These are phyloP conservation scores for Silene conica DNA, from an alignment of 148 eudicot species.

Conservation along the genomic window DNA sequence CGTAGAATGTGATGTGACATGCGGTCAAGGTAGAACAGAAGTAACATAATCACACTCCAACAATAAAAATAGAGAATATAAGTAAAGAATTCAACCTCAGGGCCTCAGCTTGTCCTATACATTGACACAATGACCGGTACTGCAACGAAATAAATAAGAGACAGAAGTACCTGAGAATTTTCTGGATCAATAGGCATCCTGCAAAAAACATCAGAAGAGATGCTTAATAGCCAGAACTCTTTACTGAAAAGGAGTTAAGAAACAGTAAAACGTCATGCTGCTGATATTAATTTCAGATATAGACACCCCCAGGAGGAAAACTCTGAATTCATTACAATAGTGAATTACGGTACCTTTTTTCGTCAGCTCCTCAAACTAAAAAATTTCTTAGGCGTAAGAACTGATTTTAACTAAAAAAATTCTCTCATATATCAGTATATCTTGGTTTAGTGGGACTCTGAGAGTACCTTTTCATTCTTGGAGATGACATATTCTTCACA, in stretches of 20 bases:
- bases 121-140: no score
- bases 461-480: slow-evolving; percentile 58
- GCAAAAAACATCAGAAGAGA: slow-evolving; percentile 21
- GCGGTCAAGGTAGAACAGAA: no score
- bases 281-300: neutral
- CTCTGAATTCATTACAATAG: neutral
- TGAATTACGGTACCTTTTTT: neutral
- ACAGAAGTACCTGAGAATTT: slow-evolving; percentile 58
- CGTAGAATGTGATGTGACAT: no score
- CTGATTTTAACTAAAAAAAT: no score
- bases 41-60: no score
- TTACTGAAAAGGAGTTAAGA: neutral
- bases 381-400: no score
- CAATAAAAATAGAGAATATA: neutral
- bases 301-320: neutral
- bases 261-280: neutral
- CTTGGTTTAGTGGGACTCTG: neutral
- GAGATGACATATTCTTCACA: slow-evolving; percentile 71
- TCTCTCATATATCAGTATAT: no score
- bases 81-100: neutral
- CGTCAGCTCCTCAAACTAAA: no score
- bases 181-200: slow-evolving; percentile 59
- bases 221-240: neutral
- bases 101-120: neutral
- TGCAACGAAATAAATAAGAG: neutral